Evolutionary conservation across 108 stramenopile genomes (phyloP).

Genomic region (Schizochytrium sp.): DNA sequence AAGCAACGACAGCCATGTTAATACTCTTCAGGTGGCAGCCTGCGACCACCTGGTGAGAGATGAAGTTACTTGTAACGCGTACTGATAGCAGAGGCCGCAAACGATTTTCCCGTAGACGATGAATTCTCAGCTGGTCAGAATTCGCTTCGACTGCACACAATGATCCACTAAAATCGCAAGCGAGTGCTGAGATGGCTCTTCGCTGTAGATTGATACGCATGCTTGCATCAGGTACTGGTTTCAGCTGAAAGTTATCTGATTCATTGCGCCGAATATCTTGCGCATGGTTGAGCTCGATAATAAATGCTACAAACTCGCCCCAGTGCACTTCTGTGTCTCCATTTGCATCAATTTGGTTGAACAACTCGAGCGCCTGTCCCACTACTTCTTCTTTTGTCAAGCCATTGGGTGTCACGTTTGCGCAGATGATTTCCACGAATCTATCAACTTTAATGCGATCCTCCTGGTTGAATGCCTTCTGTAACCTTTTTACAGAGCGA

Average conservation of each 20-base stretch:
- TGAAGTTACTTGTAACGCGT: slow-evolving; percentile 52
- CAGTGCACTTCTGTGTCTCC: slow-evolving; percentile 26
- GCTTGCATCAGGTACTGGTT: slow-evolving; percentile 1
- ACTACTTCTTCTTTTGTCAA: background rate
- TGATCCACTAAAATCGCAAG: background rate
- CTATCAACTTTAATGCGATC: background rate
- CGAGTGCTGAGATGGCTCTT: background rate
- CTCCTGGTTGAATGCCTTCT: background rate
- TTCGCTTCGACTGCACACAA: background rate
- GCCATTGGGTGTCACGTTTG: background rate
- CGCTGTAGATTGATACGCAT: slow-evolving; percentile 45
- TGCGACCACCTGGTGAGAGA: slow-evolving; percentile 4
- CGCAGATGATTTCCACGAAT: slow-evolving; percentile 42
- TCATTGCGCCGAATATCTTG: background rate
- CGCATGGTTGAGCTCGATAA: slow-evolving; percentile 49
- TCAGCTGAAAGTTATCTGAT: background rate
- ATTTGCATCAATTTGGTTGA: slow-evolving; percentile 51
- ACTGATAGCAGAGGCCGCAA: slow-evolving; percentile 8
- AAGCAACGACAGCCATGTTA: slow-evolving; percentile 26
- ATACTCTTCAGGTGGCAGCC: background rate
- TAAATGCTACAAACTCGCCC: slow-evolving; percentile 44
- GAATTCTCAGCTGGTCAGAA: slow-evolving; percentile 11
- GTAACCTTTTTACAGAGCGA: background rate
- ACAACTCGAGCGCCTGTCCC: slow-evolving; percentile 10
- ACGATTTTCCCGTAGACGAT: background rate